A percentile compares a stretch with the other conserved stretches of the same genome.
These are phyloP conservation scores for Aureobasidium sp. DNA, from an alignment of 2,329 filamentous ascomycete species.

Conservation along the genomic window DNA sequence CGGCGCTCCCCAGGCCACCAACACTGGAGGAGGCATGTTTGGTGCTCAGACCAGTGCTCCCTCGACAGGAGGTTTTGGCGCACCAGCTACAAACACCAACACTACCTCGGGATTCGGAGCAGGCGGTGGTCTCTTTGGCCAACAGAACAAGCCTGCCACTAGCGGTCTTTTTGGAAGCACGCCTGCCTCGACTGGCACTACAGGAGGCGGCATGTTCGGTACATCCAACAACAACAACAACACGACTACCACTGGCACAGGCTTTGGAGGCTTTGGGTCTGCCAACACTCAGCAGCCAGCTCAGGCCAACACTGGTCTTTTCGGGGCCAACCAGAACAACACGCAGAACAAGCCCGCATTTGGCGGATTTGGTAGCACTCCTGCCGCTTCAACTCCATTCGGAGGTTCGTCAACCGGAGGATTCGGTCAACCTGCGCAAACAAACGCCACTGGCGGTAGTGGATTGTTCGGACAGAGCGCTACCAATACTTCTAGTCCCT, in stretches of 20 bases:
- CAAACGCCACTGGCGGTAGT: constrained; percentile 20
- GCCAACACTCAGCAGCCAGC: not conserved
- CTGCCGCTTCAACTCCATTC: constrained; percentile 30
- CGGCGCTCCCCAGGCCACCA: constrained; percentile 30
- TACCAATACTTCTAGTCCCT: constrained; percentile 22
- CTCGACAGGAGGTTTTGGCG: constrained; percentile 17
- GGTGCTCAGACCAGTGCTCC: constrained; percentile 31
- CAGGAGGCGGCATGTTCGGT: constrained; percentile 25
- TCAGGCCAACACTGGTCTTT: constrained; percentile 12
- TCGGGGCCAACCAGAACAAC: constrained; percentile 14
- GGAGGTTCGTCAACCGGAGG: constrained; percentile 23
- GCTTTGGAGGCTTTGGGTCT: not conserved
- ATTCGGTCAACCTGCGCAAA: constrained; percentile 30
- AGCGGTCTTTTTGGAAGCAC: constrained; percentile 22
- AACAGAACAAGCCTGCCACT: constrained; percentile 17
- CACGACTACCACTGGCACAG: constrained; percentile 13
- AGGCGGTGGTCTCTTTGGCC: constrained; percentile 21
- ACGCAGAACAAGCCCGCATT: constrained; percentile 17
- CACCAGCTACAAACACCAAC: constrained; percentile 38
- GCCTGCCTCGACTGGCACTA: constrained; percentile 14
- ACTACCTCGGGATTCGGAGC: not conserved
- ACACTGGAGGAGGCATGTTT: constrained; percentile 23
- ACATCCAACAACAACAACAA: constrained; percentile 20
- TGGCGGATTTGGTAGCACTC: constrained; percentile 33
- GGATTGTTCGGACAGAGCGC: constrained; percentile 24